Conservation (phyloP, 2,329 filamentous ascomycete genomes). For the Geoglossum cookeanum region DNA sequence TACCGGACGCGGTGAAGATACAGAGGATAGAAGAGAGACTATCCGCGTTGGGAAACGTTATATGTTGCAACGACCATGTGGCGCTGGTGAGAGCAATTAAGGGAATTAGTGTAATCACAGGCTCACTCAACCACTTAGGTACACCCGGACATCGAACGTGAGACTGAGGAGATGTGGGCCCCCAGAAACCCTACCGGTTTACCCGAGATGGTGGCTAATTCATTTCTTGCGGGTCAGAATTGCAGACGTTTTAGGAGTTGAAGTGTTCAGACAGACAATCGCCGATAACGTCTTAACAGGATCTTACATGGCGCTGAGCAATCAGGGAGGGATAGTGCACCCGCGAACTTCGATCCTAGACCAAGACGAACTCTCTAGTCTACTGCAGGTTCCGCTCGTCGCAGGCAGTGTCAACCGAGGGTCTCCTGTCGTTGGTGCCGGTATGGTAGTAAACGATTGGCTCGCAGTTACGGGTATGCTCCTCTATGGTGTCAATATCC, state of each 20-base stretch:
- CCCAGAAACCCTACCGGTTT: neutral
- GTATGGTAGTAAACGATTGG: conserved; percentile 97
- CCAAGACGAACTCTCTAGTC: conserved; percentile 84
- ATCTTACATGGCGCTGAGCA: conserved; percentile 89
- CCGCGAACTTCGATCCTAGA: conserved; percentile 95
- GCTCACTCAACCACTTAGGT: neutral
- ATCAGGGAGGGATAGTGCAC: conserved; percentile 91
- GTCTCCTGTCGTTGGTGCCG: conserved; percentile 83
- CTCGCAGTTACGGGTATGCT: conserved; percentile 54
- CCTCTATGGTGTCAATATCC: neutral
- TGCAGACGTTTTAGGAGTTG: conserved; percentile 76
- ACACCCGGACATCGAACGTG: conserved; percentile 88
- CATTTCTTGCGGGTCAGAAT: conserved; percentile 27
- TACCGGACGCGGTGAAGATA: conserved; percentile 82
- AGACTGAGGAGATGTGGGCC: conserved; percentile 76
- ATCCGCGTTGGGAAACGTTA: conserved; percentile 90
- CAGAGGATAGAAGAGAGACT: conserved; percentile 95
- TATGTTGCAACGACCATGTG: conserved; percentile 91
- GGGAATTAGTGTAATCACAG: neutral
- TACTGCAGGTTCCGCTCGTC: conserved; percentile 89
- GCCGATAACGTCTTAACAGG: conserved; percentile 94
- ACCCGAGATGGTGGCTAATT: neutral
- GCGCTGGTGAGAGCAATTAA: conserved; percentile 42
- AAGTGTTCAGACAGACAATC: conserved; percentile 85
- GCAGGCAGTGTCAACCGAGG: conserved; percentile 88